These are phyloP conservation scores for Stemphylium lycopersici DNA, from an alignment of 2,329 filamentous ascomycete genomes.

Conservation along the genomic window DNA sequence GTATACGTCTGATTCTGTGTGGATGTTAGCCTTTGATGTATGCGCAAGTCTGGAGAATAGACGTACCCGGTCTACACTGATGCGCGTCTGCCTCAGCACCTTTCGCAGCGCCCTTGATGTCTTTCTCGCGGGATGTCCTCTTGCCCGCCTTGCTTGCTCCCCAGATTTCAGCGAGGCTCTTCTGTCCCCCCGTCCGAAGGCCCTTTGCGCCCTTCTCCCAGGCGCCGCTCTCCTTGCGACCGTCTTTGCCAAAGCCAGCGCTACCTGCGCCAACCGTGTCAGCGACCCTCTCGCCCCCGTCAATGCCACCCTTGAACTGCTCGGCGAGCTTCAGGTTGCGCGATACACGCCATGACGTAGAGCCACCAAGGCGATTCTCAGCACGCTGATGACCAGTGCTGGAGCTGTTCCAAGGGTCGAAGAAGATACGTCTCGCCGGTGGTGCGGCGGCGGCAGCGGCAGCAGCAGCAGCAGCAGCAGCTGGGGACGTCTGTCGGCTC, in stretches of 20 bases:
- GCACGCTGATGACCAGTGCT: constrained; percentile 80
- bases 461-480: too few species aligned
- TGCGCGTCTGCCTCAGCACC: not conserved
- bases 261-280: constrained; percentile 71
- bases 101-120: not conserved
- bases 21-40: not conserved
- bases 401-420: constrained; percentile 75
- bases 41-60: not conserved
- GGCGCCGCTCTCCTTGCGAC: constrained; percentile 49
- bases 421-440: constrained; percentile 46
- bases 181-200: constrained; percentile 56
- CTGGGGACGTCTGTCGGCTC: constrained; percentile 1
- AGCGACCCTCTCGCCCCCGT: constrained; percentile 63
- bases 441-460: too few species aligned
- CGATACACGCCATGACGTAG: constrained; percentile 73
- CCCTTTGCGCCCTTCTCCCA: constrained; percentile 47
- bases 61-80: constrained; percentile 11
- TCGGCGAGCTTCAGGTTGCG: constrained; percentile 70
- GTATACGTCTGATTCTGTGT: not conserved
- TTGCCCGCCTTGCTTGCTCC: constrained; percentile 25
- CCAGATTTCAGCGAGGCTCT: constrained; percentile 39
- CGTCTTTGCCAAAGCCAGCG: constrained; percentile 59
- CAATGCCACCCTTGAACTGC: constrained; percentile 68
- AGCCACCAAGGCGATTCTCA: constrained; percentile 67
- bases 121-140: constrained; percentile 12